phyloP scores from a whole-genome alignment of 495 filamentous ascomycete genomes.

The Neurospora sp. region DNA sequence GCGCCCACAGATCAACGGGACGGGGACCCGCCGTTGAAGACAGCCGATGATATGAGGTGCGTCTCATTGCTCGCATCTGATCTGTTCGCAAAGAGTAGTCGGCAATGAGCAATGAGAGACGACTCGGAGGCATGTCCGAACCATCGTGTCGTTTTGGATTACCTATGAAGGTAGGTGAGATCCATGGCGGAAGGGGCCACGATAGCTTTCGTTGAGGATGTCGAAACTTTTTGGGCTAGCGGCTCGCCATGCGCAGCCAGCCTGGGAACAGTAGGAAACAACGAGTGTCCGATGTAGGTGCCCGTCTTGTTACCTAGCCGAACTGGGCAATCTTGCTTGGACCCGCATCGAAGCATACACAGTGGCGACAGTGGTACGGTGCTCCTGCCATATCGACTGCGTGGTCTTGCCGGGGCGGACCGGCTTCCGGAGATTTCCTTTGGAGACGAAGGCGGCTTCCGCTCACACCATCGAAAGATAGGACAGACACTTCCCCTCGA shows the following conservation, averaged over 20 bases:
- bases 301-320: neutral
- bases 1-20: neutral
- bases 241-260: neutral
- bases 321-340: neutral
- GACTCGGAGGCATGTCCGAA: neutral
- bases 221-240: neutral
- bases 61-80: neutral
- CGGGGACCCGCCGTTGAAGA: neutral
- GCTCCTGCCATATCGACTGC: neutral
- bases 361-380: neutral
- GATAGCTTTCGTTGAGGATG: neutral
- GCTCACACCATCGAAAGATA: neutral
- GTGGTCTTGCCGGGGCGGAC: neutral
- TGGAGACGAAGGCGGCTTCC: neutral
- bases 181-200: neutral
- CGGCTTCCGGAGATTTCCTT: neutral
- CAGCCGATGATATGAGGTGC: neutral
- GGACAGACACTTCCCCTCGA: neutral
- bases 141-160: neutral
- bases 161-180: neutral
- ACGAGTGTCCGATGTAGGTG: neutral
- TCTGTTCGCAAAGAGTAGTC: neutral
- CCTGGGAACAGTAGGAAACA: neutral
- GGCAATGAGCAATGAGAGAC: neutral
- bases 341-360: neutral